phyloP scores from a whole-genome alignment of 2,329 filamentous ascomycete species.

The Pyricularia pennisetigena region DNA sequence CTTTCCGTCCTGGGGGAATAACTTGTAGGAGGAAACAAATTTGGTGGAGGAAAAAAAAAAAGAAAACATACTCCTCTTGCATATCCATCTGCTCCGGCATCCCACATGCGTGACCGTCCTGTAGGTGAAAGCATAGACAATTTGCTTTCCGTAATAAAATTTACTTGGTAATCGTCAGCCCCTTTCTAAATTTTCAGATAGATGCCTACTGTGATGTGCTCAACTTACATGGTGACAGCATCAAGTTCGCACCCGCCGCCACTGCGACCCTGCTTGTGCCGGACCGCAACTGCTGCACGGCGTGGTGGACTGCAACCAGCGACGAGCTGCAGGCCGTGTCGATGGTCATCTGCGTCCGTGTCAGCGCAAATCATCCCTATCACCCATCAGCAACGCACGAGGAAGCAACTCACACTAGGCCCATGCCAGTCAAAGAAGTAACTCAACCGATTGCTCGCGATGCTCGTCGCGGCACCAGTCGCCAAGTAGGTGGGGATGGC shows the following conservation, averaged over 20 bases:
- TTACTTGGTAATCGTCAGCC: neutral
- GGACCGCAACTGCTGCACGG: constrained; percentile 18
- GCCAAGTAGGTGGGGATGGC: constrained; percentile 26
- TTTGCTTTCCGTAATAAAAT: constrained; percentile 29
- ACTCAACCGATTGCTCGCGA: constrained; percentile 30
- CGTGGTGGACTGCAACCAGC: constrained; percentile 1
- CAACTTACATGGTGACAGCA: constrained; percentile 31
- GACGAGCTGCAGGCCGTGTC: constrained; percentile 2
- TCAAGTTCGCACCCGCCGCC: constrained; percentile 30
- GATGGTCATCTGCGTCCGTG: neutral
- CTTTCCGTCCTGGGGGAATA: too few relatives aligned
- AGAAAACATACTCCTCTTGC: constrained; percentile 23
- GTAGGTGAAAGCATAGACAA: constrained; percentile 33
- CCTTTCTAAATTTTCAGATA: neutral
- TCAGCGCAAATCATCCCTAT: neutral
- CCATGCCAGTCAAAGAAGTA: constrained; percentile 31
- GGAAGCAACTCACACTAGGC: neutral
- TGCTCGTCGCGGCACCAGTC: constrained; percentile 28
- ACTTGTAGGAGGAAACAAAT: too few relatives aligned
- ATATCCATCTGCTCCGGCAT: constrained; percentile 44
- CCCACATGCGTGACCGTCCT: constrained; percentile 36
- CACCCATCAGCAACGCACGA: neutral
- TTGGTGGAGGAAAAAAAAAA: neutral
- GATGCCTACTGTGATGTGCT: neutral
- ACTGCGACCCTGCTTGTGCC: constrained; percentile 29